Conservation (phyloP, 345 rosid genomes). For the Lepidium sativum region DNA sequence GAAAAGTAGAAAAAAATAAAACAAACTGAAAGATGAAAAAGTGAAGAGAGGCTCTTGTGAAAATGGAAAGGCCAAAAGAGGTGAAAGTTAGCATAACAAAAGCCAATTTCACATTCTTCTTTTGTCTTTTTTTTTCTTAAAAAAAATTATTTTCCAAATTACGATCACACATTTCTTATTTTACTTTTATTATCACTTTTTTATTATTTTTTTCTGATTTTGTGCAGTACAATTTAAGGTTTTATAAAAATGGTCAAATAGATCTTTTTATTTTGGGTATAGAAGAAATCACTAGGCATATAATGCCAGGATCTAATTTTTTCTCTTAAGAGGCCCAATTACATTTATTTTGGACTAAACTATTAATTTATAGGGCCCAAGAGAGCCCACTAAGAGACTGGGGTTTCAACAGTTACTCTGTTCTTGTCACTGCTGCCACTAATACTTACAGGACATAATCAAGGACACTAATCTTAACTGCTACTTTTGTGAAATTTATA, state of each 20-base stretch:
- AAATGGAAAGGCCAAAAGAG: slow-evolving; percentile 18
- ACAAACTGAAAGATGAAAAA: background rate
- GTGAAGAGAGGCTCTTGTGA: slow-evolving; percentile 17
- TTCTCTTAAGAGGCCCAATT: background rate
- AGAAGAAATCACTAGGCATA: background rate
- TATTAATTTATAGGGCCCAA: background rate
- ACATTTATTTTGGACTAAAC: no score
- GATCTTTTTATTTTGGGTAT: no score
- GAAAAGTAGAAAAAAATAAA: slow-evolving; percentile 3
- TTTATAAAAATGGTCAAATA: background rate
- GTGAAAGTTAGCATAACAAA: slow-evolving; percentile 19
- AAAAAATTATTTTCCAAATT: background rate
- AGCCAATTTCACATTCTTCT: slow-evolving; percentile 21
- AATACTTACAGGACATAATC: no score
- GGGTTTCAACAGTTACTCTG: no score
- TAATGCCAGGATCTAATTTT: no score
- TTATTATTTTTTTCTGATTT: background rate
- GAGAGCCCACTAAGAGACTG: background rate
- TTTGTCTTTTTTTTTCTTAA: background rate
- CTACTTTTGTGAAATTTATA: no score
- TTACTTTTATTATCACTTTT: background rate
- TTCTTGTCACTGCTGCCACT: no score
- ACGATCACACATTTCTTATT: background rate
- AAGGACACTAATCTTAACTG: no score
- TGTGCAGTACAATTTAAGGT: background rate